Evolutionary conservation across 768 basidiomycete species (phyloP).

Genomic region (Suillus luteus): DNA sequence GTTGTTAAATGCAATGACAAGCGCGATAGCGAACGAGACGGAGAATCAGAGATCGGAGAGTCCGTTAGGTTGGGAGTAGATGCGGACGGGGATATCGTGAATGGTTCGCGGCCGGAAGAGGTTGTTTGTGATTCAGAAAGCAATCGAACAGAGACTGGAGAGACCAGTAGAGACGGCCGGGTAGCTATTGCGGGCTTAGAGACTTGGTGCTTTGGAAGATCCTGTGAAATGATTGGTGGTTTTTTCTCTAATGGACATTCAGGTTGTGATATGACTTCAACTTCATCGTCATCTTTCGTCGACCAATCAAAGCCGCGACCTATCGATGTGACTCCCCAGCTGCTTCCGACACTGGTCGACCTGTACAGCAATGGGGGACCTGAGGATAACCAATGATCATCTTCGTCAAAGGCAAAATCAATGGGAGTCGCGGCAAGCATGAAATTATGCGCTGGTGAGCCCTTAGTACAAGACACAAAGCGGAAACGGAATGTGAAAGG

Average conservation of each 20-base stretch:
- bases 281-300: constrained; percentile 38
- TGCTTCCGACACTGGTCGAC: constrained; percentile 68
- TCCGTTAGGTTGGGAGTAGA: constrained; percentile 32
- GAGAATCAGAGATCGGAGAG: constrained; percentile 32
- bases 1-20: constrained; percentile 5
- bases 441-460: constrained; percentile 11
- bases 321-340: constrained; percentile 85
- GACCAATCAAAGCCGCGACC: constrained; percentile 83
- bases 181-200: constrained; percentile 15
- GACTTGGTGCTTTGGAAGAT: constrained; percentile 17
- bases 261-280: constrained; percentile 12
- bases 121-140: constrained; percentile 29
- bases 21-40: constrained; percentile 25
- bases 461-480: not conserved
- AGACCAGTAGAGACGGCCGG: constrained; percentile 19
- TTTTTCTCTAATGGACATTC: constrained; percentile 15
- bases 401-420: constrained; percentile 67
- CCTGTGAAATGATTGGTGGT: constrained; percentile 14
- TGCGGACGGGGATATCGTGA: constrained; percentile 29
- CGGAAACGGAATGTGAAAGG: constrained; percentile 1
- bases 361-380: constrained; percentile 54
- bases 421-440: constrained; percentile 64
- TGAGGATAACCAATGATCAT: constrained; percentile 61
- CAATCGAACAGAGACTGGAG: constrained; percentile 19
- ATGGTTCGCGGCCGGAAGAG: constrained; percentile 30